Evolutionary conservation across 1,139 yeast species (phyloP), one percentile per base, ranked within the genome.

Genomic region (Wickerhamiella pararugosa): DNA sequence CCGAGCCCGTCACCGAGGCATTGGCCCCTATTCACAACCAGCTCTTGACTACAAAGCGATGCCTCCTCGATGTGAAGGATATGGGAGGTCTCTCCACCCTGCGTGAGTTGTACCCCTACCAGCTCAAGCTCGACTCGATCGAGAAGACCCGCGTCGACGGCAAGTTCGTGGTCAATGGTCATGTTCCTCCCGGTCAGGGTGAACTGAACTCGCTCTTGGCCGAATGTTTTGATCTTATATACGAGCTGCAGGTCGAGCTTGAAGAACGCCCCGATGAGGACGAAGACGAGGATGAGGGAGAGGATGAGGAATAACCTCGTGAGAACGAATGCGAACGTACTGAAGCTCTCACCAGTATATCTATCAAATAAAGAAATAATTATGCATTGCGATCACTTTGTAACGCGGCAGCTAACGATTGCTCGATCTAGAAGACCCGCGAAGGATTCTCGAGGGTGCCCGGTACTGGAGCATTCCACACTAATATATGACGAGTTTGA

Each of bases 151-250:
- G 96, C 55, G 70, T 67, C 15, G 97, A 90, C 58, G 98, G 98
- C 30, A 87, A 82, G 64, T 90, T 90, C 55, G 75, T 81, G 56
- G 80, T 84, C 31, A 84, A 83, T 49, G 82, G 76, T 43, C 81
- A 82, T 49, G 79, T 87, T 34, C 98, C 98, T 6, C 96, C 90
- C 60, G 98, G 98, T 9, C 98, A 90, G 62, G 97, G 95, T 7
- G 78, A 94, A 33, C 68, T 90, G 48, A 86, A 79, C 59, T 94
- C 95, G 1, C 64, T 90, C 48, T 66, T 90, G 40, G 92, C 94
- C 2, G 97, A 87, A 60, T 87, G 97, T 60, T 90, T 84, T 58
- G 98, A 90, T 60, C 79, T 87, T 45, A 69, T 83, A 43, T 87
- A 90, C 58, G 98, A 90, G 62, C 67, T 90, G 55, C 80, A 84